phyloP scores from a whole-genome alignment of 805 yeast genomes.

The Sugiyamaella lignohabitans region DNA sequence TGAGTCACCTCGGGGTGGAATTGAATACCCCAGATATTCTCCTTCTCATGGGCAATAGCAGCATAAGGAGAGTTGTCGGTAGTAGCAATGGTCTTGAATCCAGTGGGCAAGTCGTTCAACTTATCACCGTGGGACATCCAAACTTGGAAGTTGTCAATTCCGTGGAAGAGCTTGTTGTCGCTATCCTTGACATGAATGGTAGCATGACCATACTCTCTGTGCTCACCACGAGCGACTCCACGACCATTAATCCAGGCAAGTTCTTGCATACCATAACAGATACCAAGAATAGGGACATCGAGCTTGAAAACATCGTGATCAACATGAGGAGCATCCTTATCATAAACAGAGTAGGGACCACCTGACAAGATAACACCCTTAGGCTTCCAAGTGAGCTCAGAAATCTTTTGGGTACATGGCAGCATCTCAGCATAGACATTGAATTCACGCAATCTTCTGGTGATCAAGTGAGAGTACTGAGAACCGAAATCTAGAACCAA shows the following conservation, averaged over 20 bases:
- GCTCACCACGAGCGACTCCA: slow-evolving; percentile 90
- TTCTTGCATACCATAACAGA: slow-evolving; percentile 99
- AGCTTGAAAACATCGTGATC: slow-evolving; percentile 89
- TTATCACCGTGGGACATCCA: slow-evolving; percentile 99
- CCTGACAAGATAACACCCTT: slow-evolving; percentile 95
- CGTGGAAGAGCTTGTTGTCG: slow-evolving; percentile 68
- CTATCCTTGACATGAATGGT: slow-evolving; percentile 68
- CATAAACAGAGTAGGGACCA: slow-evolving; percentile 97
- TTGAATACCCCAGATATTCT: slow-evolving; percentile 87
- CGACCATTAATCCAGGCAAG: slow-evolving; percentile 96
- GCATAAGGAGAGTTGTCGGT: slow-evolving; percentile 94
- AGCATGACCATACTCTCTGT: slow-evolving; percentile 98
- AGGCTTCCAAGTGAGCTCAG: slow-evolving; percentile 89
- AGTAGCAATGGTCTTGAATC: slow-evolving; percentile 82
- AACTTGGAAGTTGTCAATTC: slow-evolving; percentile 88
- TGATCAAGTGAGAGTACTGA: slow-evolving; percentile 93
- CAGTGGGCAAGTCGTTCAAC: slow-evolving; percentile 81
- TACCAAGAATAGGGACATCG: slow-evolving; percentile 91
- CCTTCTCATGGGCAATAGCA: slow-evolving; percentile 72
- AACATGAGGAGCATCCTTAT: slow-evolving; percentile 93
- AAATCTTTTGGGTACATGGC: slow-evolving; percentile 96
- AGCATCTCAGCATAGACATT: slow-evolving; percentile 98
- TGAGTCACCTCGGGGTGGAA: slow-evolving; percentile 99
- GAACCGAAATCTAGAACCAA: slow-evolving; percentile 97
- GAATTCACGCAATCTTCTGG: slow-evolving; percentile 96